Conservation (phyloP, 2,329 filamentous ascomycete species). For the Fusarium anguioides region DNA sequence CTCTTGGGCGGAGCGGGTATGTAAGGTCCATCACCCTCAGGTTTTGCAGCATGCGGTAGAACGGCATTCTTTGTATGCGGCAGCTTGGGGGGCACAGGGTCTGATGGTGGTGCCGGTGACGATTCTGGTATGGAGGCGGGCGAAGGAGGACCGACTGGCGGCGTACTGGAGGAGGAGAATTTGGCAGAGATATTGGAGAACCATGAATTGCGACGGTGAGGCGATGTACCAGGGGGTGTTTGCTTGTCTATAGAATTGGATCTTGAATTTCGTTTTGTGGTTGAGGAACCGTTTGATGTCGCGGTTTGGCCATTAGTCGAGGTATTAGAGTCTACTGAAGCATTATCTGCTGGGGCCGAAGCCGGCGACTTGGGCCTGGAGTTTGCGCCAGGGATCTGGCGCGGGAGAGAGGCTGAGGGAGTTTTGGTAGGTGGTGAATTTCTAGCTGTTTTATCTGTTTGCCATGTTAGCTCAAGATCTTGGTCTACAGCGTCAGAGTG, state of each 20-base stretch:
- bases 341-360: constrained; percentile 37
- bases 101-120: constrained; percentile 46
- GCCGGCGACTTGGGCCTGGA: constrained; percentile 46
- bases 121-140: constrained; percentile 48
- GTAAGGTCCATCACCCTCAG: constrained; percentile 73
- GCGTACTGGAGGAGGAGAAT: constrained; percentile 73
- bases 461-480: constrained; percentile 16
- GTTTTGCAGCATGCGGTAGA: constrained; percentile 65
- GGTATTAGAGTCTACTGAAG: constrained; percentile 32
- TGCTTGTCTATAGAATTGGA: constrained; percentile 53
- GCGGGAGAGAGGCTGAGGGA: constrained; percentile 47
- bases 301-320: constrained; percentile 39
- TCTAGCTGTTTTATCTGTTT: constrained; percentile 48
- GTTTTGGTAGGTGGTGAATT: constrained; percentile 44
- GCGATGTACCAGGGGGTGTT: constrained; percentile 48
- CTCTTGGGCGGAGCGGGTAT: constrained; percentile 79
- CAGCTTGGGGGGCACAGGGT: constrained; percentile 61
- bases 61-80: constrained; percentile 67
- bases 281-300: constrained; percentile 40
- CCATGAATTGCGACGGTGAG: constrained; percentile 81
- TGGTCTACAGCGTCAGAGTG: not conserved
- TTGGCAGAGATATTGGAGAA: constrained; percentile 93
- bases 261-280: constrained; percentile 46
- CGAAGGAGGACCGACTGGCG: constrained; percentile 47
- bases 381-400: constrained; percentile 48